Evolutionary conservation across 768 basidiomycete genomes (phyloP).

Genomic region (Lactarius trivialis): DNA sequence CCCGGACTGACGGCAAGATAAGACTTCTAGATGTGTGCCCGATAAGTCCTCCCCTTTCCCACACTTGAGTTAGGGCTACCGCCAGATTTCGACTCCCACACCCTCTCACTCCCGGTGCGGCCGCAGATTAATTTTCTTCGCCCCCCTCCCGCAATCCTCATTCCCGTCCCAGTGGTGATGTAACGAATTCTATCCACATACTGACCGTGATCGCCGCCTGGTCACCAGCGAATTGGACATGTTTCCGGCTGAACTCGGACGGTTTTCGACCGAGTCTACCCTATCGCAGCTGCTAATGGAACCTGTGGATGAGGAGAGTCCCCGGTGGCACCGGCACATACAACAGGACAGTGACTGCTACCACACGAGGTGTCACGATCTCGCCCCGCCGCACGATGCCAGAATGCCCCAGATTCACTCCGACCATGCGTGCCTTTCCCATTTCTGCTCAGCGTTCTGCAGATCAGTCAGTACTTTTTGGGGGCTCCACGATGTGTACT

Average conservation of each 20-base stretch:
- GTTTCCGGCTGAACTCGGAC: not conserved
- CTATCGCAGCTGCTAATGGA: not conserved
- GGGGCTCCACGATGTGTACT: constrained; percentile 3
- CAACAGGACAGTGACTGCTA: not conserved
- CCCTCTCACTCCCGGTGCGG: not conserved
- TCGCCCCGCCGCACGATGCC: not conserved
- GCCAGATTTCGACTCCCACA: not conserved
- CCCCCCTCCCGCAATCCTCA: not conserved
- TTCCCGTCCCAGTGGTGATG: not conserved
- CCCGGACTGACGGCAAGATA: not conserved
- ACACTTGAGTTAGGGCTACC: not conserved
- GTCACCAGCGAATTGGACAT: not conserved
- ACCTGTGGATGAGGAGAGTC: not conserved
- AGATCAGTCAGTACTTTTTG: not conserved
- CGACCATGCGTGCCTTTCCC: not conserved
- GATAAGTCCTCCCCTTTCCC: constrained; percentile 19
- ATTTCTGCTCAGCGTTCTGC: not conserved
- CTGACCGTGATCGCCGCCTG: not conserved
- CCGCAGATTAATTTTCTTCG: not conserved
- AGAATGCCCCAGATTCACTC: constrained; percentile 5
- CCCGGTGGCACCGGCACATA: not conserved
- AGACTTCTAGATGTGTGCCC: constrained; percentile 18
- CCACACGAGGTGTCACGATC: not conserved
- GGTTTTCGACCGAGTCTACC: not conserved
- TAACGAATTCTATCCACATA: not conserved